Base-by-base conservation (phyloP, 1,139 yeast species). In the Zygoascus hellenicus region DNA sequence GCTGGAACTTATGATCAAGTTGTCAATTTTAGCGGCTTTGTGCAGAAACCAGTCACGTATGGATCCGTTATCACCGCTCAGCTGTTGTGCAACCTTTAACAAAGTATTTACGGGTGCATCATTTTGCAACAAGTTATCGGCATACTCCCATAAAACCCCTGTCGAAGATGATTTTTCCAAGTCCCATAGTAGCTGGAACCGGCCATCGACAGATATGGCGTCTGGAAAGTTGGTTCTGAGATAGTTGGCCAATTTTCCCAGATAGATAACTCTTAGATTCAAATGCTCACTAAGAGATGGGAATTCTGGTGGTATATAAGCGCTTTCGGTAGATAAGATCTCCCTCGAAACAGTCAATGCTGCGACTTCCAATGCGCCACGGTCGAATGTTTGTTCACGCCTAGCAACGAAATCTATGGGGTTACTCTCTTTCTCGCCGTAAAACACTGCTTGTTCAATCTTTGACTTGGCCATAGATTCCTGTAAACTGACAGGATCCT, bases 371-470 rank as follows among this genome's bases (percentile, higher is more conserved):
- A 81, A 64, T 3, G 68, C 68, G 5, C 69, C 68, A 1, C 61
- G 56, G 10, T 71, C 66, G 46, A 59, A 54, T 26, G 54, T 47
- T 34, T 56, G 48, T 39, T 67, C 71, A 13, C 65, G 57, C 13
- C 75, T 67, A 10, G 46, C 45, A 39, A 76, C 61, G 62, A 87
- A 88, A 38, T 79, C 77, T 26, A 89, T 60, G 50, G 77, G 84
- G 43, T 68, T 78, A 57, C 46, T 48, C 15, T 58, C 62, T 1
- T 68, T 65, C 47, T 71, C 70, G 0, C 76, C 71, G 56, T 73
- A 83, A 57, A 80, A 83, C 1, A 89, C 77, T 0, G 88, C 95
- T 63, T 89, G 97, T 57, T 84, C 94, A 26, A 89, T 76, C 54
- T 80, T 88, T 0, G 88, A 76, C 59, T 82, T 83, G 41, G 83